Evolutionary conservation across 768 basidiomycete genomes (phyloP), one percentile per base, ranked within the genome.

Genomic region (Phylloporus sp.): DNA sequence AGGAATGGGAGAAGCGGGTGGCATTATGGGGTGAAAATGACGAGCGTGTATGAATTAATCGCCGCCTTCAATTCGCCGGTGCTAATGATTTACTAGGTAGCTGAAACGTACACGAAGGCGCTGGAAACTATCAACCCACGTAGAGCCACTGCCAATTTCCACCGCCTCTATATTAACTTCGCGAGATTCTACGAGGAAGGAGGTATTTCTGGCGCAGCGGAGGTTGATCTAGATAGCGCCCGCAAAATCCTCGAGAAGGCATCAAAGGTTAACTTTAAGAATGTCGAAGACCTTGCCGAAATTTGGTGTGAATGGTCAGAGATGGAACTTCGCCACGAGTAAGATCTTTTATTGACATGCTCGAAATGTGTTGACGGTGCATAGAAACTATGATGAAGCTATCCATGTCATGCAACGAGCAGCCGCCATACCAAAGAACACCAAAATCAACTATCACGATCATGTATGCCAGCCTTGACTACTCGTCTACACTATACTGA

Each of bases 301-400:
- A 80, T 97, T 13, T 99, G 96, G 96, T 97, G 94, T 59, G 96
- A 98, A 69, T 98, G 96, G 95, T 82, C 96, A 7, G 96, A 99
- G 69, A 83, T 98, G 86, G 96, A 99, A 64, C 76, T 98, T 40
- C 82, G 95, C 34, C 86, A 93, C 40, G 94, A 95, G 94, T 94
- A 70, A 58, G 90, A 76, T 6, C 4, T 26, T 52, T 22, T 23
- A 33, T 6, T 29, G 38, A 24, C 15, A 11, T 41, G 2, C 17
- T 13, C 8, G 35, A 46, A 29, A 37, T 13, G 13, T 44, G 23
- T 57, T 64, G 7, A 65, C 32, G 20, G 15, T 20, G 2, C 23
- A n/a, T 60, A 97, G 94, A 54, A 96, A 96, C 61, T 97, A 94
- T 57, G 95, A 98, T 48, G 93, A 97, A 55, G 92, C 93, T 9